Percentiles rank a stretch among this genome's conserved stretches.
phyloP scores from a whole-genome alignment of 768 basidiomycete genomes.

The Saitozyma sp. region DNA sequence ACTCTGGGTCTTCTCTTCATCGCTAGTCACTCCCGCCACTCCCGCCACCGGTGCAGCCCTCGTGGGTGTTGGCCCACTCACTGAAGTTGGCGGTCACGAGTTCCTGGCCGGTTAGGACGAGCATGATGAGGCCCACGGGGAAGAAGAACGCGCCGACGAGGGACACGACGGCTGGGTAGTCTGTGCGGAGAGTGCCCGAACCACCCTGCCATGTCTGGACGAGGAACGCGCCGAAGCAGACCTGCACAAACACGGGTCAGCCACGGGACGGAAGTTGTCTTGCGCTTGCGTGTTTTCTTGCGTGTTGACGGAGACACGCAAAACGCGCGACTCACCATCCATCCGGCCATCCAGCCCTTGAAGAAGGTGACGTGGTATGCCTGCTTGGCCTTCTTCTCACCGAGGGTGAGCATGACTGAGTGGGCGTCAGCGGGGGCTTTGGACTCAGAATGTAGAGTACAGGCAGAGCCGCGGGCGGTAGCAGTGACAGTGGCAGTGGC shows the following conservation, averaged over 20 bases:
- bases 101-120: conserved; percentile 27
- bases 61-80: no score
- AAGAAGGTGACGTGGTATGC: conserved; percentile 27
- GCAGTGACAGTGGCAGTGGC: no score
- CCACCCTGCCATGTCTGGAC: conserved; percentile 25
- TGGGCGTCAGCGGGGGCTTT: neutral
- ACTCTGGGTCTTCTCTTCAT: no score
- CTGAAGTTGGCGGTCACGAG: conserved; percentile 27
- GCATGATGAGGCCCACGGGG: conserved; percentile 27
- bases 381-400: conserved; percentile 24
- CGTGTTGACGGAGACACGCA: neutral
- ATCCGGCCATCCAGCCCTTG: conserved; percentile 29
- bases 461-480: no score
- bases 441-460: neutral
- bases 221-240: conserved; percentile 24
- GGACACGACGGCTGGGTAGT: conserved; percentile 21
- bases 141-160: conserved; percentile 22
- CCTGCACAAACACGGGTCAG: conserved; percentile 1
- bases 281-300: no score
- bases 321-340: conserved; percentile 17
- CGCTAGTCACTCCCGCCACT: no score
- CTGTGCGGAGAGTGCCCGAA: conserved; percentile 18
- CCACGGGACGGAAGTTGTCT: no score
- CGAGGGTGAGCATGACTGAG: conserved; percentile 18
- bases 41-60: no score